phyloP scores from a whole-genome alignment of 306 rosid genomes.

The Begonia loranthoides region DNA sequence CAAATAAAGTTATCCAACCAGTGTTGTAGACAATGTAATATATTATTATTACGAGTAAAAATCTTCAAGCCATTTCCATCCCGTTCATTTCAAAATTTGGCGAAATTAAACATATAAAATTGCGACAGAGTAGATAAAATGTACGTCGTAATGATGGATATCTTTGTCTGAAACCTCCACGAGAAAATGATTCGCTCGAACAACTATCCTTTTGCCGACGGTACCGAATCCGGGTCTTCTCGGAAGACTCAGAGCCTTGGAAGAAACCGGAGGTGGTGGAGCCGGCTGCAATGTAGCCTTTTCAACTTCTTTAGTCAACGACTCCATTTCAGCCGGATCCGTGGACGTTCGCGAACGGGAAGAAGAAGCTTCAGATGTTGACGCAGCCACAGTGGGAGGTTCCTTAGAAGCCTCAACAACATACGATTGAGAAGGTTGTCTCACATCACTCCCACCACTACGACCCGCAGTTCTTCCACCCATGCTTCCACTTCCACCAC shows the following conservation, averaged over 20 bases:
- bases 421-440: background rate
- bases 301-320: constrained; percentile 3
- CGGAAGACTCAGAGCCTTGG: constrained; percentile 14
- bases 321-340: background rate
- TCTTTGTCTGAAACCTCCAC: constrained; percentile 22
- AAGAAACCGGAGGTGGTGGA: constrained; percentile 9
- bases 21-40: too few relatives aligned
- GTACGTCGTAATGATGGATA: constrained; percentile 30
- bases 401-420: background rate
- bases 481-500: constrained; percentile 5
- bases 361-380: constrained; percentile 5
- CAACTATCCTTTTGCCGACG: constrained; percentile 10
- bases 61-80: too few relatives aligned
- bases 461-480: constrained; percentile 8
- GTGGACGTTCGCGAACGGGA: background rate
- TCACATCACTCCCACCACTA: constrained; percentile 5
- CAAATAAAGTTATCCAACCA: background rate
- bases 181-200: constrained; percentile 52
- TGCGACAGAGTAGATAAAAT: too few relatives aligned
- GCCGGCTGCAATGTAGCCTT: constrained; percentile 13
- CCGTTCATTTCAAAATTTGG: too few relatives aligned
- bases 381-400: background rate
- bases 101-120: too few relatives aligned
- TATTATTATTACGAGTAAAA: too few relatives aligned
- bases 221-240: constrained; percentile 38